Conservation (phyloP, 306 rosid genomes). For the Fragaria vesca region DNA sequence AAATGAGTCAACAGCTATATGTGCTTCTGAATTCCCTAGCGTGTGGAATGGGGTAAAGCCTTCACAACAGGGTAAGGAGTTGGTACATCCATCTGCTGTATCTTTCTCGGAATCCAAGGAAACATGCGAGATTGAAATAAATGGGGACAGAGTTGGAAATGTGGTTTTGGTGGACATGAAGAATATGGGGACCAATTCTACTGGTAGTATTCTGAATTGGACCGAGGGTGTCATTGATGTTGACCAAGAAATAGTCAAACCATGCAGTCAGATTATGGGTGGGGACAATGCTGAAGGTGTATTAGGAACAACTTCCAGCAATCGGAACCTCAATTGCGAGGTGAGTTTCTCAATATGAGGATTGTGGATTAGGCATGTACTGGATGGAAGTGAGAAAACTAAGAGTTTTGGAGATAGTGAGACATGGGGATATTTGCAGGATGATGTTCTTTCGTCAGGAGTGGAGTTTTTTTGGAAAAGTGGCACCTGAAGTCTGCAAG, state of each 20-base stretch:
- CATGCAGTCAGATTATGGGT: conserved; percentile 38
- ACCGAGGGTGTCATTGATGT: conserved; percentile 42
- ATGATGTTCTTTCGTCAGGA: conserved; percentile 52
- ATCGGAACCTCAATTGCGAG: conserved; percentile 68
- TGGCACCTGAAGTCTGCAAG: conserved; percentile 41
- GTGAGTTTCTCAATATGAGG: conserved; percentile 81
- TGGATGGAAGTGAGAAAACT: conserved; percentile 67
- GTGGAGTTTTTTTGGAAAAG: conserved; percentile 34
- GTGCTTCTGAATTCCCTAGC: conserved; percentile 18
- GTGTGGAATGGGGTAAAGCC: conserved; percentile 50
- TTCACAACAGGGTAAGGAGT: conserved; percentile 40
- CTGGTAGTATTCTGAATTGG: conserved; percentile 38
- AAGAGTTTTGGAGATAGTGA: conserved; percentile 67
- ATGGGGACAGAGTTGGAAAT: conserved; percentile 38
- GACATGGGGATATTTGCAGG: conserved; percentile 81
- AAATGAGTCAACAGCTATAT: conserved; percentile 31
- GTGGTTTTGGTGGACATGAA: conserved; percentile 39
- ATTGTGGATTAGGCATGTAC: conserved; percentile 61
- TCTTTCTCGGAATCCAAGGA: conserved; percentile 50
- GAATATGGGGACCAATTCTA: conserved; percentile 33
- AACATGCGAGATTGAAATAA: conserved; percentile 45
- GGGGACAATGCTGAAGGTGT: conserved; percentile 49
- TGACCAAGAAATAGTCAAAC: conserved; percentile 44
- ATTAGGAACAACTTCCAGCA: conserved; percentile 40
- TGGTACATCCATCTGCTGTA: conserved; percentile 45